Conservation (phyloP, 768 basidiomycete genomes). For the Phaeolepiota aurea region DNA sequence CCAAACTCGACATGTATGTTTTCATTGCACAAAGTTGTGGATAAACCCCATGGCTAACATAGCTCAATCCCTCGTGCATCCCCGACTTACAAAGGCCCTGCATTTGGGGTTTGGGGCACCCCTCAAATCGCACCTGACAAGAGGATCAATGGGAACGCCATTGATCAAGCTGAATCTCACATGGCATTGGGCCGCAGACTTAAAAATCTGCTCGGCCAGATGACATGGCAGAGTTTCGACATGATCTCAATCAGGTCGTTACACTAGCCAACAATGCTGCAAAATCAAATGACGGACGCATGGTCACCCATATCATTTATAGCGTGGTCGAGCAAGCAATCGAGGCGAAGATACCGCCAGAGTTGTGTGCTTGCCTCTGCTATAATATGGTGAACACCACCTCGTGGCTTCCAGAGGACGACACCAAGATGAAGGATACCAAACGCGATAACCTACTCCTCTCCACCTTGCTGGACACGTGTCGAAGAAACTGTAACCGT, state of each 20-base stretch:
- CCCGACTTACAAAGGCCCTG: too few species aligned
- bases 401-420: constrained; percentile 80
- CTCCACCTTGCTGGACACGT: constrained; percentile 92
- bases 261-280: constrained; percentile 90
- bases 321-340: constrained; percentile 97
- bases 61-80: too few species aligned
- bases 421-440: constrained; percentile 72
- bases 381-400: constrained; percentile 95
- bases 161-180: too few species aligned
- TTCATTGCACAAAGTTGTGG: too few species aligned
- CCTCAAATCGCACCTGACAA: too few species aligned
- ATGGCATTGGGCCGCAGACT: too few species aligned
- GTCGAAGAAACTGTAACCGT: constrained; percentile 95
- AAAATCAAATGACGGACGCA: constrained; percentile 87
- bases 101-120: too few species aligned
- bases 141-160: too few species aligned
- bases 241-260: constrained; percentile 91
- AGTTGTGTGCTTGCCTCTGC: constrained; percentile 95
- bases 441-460: constrained; percentile 92
- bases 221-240: constrained; percentile 95
- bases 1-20: too few species aligned
- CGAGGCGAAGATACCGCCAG: constrained; percentile 91
- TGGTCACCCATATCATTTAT: constrained; percentile 91
- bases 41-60: too few species aligned
- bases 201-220: constrained; percentile 85